Evolutionary conservation across 768 basidiomycete genomes (phyloP), one percentile per base, ranked within the genome.

Genomic region (Coprinopsis marcescibilis): DNA sequence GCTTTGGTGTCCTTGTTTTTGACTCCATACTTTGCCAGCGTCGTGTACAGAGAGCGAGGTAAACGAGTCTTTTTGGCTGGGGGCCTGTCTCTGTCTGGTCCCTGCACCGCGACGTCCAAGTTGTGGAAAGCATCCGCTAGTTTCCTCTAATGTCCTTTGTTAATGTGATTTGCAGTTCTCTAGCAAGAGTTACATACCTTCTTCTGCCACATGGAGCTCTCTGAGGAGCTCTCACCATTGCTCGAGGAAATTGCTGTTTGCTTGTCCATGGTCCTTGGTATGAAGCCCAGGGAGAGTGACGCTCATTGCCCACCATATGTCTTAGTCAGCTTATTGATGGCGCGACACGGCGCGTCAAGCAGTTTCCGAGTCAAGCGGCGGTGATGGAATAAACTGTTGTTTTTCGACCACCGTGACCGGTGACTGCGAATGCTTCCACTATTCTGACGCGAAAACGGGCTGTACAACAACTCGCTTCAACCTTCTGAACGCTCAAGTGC

Each of bases 61-160:
- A 75, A 69, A 46, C 76, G 61, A 17, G 69, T 64, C 35, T 69
- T 75, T 53, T 83, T 81, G 17, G 75, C 76, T n/a, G 80, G 66
- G 14, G 71, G 68, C 12, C 67, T 46, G 50, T 65, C 55, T 46
- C 45, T 24, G 44, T 52, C 19, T 6, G 59, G 55, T 1, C 73
- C 56, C 13, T 66, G 64, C 15, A 86, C 76, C 10, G 81, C 85
- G 41, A 69, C 75, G 58, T 91, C 89, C 43, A 91, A 61, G 33
- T 66, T 72, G 43, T 82, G 78, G 49, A 91, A 77, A 24, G 85
- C 89, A 64, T 90, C 88, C 49, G 88, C 82, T 39, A 90, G 76
- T 65, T 90, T 91, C 40, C 89, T 76, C 85, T 90, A 49, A 20
- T 12, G n/a, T 1, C 17, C 10, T 3, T 20, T 20, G 40, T 43